Conservation (phyloP, 2,329 filamentous ascomycete species). For the Xylariaceae sp. region DNA sequence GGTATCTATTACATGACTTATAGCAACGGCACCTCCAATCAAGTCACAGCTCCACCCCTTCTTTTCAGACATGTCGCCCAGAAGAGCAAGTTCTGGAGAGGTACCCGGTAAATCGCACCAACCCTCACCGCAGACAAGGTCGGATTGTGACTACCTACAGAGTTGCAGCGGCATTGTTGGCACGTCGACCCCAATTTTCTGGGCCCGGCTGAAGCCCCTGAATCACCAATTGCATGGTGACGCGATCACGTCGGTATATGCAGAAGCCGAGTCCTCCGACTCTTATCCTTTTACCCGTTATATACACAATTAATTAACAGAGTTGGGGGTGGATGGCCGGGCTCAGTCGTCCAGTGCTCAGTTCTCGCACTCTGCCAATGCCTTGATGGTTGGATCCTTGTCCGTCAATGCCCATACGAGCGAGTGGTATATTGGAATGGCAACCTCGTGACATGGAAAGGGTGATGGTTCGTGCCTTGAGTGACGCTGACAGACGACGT, state of each 20-base stretch:
- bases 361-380: not conserved
- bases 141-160: conserved; percentile 17
- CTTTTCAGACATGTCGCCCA: conserved; percentile 10
- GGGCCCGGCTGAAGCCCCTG: not conserved
- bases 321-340: not conserved
- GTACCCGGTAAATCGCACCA: conserved; percentile 27
- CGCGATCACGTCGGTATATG: conserved; percentile 2
- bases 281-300: not conserved
- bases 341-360: not conserved
- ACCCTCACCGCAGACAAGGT: conserved; percentile 26
- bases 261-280: not conserved
- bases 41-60: conserved; percentile 1
- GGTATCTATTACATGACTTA: conserved; percentile 1
- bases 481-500: conserved; percentile 9
- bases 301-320: not conserved
- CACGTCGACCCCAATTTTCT: conserved; percentile 6
- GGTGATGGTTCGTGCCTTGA: not conserved
- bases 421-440: conserved; percentile 3
- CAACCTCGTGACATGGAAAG: conserved; percentile 5
- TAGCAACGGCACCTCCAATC: conserved; percentile 12
- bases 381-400: conserved; percentile 1
- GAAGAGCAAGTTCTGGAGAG: conserved; percentile 20
- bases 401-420: not conserved
- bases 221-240: conserved; percentile 4
- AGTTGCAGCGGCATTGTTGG: conserved; percentile 10